Base-by-base conservation (phyloP, 2,329 filamentous ascomycete genomes). In the Dactylellina cionopaga region DNA sequence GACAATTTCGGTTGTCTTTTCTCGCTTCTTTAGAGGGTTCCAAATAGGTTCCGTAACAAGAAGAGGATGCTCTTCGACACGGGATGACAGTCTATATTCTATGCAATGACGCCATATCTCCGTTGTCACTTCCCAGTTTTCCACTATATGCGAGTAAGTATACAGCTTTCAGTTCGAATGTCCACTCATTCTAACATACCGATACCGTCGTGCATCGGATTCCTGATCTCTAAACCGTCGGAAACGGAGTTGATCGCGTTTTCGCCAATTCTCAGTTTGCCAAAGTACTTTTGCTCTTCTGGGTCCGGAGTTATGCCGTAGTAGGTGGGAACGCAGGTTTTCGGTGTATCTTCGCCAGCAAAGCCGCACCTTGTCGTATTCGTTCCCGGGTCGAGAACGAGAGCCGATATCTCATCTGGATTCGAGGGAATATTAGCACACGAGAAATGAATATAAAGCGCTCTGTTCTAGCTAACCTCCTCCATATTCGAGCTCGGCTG, bases 271-370 rank as follows among this genome's bases (percentile, higher is more conserved):
- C 95, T 81, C 29, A 85, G 81, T 75, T 85, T 84, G 64, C 88
- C 84, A 29, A 59, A 41, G 25, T 62, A 74, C 41, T 74, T 74
- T 11, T 37, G 37, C 52, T 85, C 84, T 63, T 83, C 82, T 31
- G 59, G 71, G 15, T 71, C 75, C 74, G 84, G 80, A 39, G 81
- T 76, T 15, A 80, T 78, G 74, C 91, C 93, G 82, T 99, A 99
- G 83, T 90, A 92, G 44, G 92, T 95, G 25, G 94, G 93, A 68
- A 96, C 86, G 65, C 98, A 89, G 27, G 92, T 92, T 83, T 98
- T 98, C 77, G 95, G 95, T 0, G 92, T 90, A 82, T 99, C 95
- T 86, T 99, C 96, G 79, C 96, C 95, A 10, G 96, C 96, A 79
- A 98, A 99, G 68, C 95, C 95, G 71, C 93, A 95, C 81, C 96